Conservation (phyloP, 345 rosid genomes). For the Syzygium oleosum region DNA sequence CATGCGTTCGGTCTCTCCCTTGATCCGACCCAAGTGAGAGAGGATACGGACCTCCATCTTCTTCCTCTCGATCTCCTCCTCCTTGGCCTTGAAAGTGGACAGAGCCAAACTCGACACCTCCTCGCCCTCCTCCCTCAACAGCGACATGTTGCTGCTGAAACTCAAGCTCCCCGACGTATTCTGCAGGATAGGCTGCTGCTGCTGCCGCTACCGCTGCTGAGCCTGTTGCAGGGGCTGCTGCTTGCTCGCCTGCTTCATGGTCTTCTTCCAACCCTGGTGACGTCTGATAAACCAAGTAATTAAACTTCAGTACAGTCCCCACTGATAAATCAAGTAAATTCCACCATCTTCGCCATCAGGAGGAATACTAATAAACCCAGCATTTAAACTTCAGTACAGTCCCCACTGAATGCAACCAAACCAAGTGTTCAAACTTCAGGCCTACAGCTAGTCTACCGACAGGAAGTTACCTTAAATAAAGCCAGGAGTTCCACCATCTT, state of each 20-base stretch:
- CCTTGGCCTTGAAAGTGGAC: conserved; percentile 76
- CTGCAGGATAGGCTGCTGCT: background rate
- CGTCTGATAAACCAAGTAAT: too few species aligned
- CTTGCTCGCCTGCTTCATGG: conserved; percentile 19
- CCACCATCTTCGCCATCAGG: too few species aligned
- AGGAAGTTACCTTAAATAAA: background rate
- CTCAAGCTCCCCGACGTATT: conserved; percentile 30
- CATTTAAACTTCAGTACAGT: too few species aligned
- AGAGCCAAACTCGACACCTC: conserved; percentile 84
- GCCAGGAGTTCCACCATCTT: background rate
- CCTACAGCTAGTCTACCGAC: accelerated
- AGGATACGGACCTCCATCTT: conserved; percentile 8
- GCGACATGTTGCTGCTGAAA: conserved; percentile 77
- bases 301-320: too few species aligned
- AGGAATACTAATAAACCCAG: too few species aligned
- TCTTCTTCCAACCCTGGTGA: background rate
- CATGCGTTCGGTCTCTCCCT: too few species aligned
- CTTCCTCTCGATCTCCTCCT: conserved; percentile 85
- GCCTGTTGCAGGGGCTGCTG: conserved; percentile 5
- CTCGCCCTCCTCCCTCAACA: conserved; percentile 60
- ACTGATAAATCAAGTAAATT: too few species aligned
- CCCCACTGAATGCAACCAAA: too few species aligned
- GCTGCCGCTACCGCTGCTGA: conserved; percentile 22
- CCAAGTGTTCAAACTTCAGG: background rate
- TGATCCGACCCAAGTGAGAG: too few species aligned